Base-by-base conservation (phyloP, 306 rosid species). In the Astragalus membranaceus region DNA sequence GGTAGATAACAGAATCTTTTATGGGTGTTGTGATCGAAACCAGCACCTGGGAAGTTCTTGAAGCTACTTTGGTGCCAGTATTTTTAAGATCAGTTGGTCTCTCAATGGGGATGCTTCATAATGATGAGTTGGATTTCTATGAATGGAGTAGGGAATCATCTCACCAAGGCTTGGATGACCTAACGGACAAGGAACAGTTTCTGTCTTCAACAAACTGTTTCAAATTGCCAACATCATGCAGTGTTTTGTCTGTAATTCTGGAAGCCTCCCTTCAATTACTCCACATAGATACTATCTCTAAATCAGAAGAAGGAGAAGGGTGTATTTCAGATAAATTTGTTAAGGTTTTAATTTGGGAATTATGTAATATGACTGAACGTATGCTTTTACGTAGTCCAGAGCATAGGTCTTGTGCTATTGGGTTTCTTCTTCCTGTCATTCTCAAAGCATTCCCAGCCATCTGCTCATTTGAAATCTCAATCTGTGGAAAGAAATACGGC, bases 311-410 rank as follows among this genome's bases (percentile, higher is more conserved):
- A 68, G 61, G 62, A 76, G 78, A 78, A 76, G 81, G 82, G 46
- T 23, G 65, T 78, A 65, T 48, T 59, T 74, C 67, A 7, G 82
- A 79, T 59, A 80, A 75, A 13, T 82, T 87, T 81, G 82, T 81
- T 44, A 70, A 73, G 42, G 79, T 54, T 61, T 77, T 92, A 74
- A 86, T 80, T 42, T 88, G 88, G 89, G 84, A 85, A 29, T 69
- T 92, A 61, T 81, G 92, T 64, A 80, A 75, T 78, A 67, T 86
- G 87, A 79, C 80, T 72, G 96, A 89, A 63, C 79, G 64, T 70
- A 81, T 92, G 91, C 87, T 92, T 75, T 70, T 72, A 64, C 85
- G 84, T 36, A 80, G 92, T 82, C 78, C 77, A 60, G 96, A 92
- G 77, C 88, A 85, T 47, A 89, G 98, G 69, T 84, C 96, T 64